These are phyloP conservation scores for Seiridium cupressi DNA, from an alignment of 2,329 filamentous ascomycete species.

Conservation along the genomic window DNA sequence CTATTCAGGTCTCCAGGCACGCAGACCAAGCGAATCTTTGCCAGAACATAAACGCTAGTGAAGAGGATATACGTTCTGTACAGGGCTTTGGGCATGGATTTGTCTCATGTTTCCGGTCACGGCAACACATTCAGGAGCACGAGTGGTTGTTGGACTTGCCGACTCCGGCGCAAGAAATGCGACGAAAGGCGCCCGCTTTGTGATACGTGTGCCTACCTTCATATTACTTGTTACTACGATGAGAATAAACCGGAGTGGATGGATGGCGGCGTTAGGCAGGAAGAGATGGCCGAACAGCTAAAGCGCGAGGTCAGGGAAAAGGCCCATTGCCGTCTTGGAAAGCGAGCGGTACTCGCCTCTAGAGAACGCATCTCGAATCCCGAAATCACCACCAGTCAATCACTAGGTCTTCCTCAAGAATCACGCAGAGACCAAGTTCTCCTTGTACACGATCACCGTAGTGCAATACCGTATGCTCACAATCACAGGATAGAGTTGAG, in stretches of 20 bases:
- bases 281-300: constrained; percentile 30
- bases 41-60: too few relatives aligned
- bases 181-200: constrained; percentile 37
- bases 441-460: too few relatives aligned
- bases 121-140: constrained; percentile 2
- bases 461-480: too few relatives aligned
- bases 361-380: background rate
- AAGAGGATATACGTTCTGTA: too few relatives aligned
- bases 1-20: too few relatives aligned
- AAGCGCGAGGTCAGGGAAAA: constrained; percentile 19
- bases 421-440: too few relatives aligned
- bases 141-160: constrained; percentile 38
- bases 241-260: constrained; percentile 34
- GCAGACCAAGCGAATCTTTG: too few relatives aligned
- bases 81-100: too few relatives aligned
- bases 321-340: constrained; percentile 10
- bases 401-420: background rate
- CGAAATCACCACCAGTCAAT: background rate
- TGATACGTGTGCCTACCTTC: constrained; percentile 30
- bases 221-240: constrained; percentile 37
- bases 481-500: too few relatives aligned
- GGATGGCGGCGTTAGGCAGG: constrained; percentile 30
- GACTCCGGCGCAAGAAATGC: constrained; percentile 41
- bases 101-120: background rate
- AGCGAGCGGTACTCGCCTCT: background rate